phyloP scores from a whole-genome alignment of 495 filamentous ascomycete genomes.

The Bathelium albidoporum region DNA sequence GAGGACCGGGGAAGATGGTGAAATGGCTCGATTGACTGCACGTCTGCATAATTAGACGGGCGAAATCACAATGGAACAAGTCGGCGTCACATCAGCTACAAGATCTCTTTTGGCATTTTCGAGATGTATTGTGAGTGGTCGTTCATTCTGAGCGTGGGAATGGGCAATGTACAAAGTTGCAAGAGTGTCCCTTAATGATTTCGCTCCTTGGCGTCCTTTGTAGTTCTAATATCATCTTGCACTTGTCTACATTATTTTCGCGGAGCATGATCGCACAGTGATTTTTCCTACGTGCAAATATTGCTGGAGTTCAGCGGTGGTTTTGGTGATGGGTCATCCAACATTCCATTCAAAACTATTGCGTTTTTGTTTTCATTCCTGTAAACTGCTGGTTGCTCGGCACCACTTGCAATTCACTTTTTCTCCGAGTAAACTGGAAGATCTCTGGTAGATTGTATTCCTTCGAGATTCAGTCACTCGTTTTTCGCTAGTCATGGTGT shows the following conservation, averaged over 20 bases:
- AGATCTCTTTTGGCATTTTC: neutral
- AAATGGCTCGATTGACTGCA: neutral
- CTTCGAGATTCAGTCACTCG: neutral
- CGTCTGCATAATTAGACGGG: neutral
- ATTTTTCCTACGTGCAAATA: neutral
- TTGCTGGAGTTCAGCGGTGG: neutral
- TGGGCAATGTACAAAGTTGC: neutral
- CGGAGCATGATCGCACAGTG: neutral
- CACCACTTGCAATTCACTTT: neutral
- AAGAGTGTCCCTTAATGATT: neutral
- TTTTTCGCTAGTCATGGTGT: neutral
- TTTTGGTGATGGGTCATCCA: neutral
- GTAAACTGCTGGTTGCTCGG: neutral
- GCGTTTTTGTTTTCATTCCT: neutral
- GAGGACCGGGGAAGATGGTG: neutral
- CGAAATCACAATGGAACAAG: neutral
- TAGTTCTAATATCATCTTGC: constrained; percentile 1
- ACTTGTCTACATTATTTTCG: neutral
- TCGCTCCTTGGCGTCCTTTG: constrained; percentile 3
- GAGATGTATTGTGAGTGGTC: neutral
- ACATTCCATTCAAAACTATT: neutral
- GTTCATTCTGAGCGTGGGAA: neutral
- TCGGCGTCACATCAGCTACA: neutral
- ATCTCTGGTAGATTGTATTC: neutral
- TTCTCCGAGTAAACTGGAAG: neutral